Evolutionary conservation across 257 asterid species (phyloP).

Genomic region (Capsicum chinense): DNA sequence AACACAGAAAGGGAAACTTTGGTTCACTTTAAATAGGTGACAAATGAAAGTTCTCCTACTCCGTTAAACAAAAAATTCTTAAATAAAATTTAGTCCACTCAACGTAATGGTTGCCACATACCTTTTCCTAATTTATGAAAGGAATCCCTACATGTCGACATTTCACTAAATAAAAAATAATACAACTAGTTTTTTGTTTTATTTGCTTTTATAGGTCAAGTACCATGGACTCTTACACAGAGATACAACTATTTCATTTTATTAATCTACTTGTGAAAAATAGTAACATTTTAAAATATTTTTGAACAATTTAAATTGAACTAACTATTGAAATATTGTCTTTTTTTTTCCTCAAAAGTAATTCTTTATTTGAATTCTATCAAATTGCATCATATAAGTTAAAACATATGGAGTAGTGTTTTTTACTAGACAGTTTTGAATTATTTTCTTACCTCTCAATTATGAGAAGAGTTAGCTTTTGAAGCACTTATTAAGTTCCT

Average conservation of each 20-base stretch:
- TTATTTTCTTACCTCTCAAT: slow-evolving; percentile 12
- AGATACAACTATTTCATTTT: not conserved
- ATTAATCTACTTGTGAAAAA: too few species aligned
- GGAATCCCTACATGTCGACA: slow-evolving; percentile 13
- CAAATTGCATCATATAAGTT: not conserved
- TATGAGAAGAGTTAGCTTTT: not conserved
- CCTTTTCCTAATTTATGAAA: slow-evolving; percentile 16
- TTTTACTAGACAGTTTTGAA: not conserved
- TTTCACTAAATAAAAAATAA: not conserved
- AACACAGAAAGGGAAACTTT: not conserved
- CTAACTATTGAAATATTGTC: not conserved
- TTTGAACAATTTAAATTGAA: too few species aligned
- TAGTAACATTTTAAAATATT: too few species aligned
- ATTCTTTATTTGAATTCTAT: too few species aligned
- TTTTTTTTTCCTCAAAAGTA: too few species aligned
- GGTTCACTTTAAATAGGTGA: slow-evolving; percentile 14
- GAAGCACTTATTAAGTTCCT: not conserved
- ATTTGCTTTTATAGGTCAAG: not conserved
- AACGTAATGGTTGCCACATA: slow-evolving; percentile 6
- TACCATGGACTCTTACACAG: not conserved
- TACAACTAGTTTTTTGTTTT: not conserved
- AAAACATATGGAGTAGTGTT: not conserved
- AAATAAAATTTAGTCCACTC: not conserved
- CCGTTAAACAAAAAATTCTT: not conserved
- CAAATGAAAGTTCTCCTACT: slow-evolving; percentile 27